Evolutionary conservation across 805 yeast species (phyloP).

Genomic region (Zygoascus biomembranicola): DNA sequence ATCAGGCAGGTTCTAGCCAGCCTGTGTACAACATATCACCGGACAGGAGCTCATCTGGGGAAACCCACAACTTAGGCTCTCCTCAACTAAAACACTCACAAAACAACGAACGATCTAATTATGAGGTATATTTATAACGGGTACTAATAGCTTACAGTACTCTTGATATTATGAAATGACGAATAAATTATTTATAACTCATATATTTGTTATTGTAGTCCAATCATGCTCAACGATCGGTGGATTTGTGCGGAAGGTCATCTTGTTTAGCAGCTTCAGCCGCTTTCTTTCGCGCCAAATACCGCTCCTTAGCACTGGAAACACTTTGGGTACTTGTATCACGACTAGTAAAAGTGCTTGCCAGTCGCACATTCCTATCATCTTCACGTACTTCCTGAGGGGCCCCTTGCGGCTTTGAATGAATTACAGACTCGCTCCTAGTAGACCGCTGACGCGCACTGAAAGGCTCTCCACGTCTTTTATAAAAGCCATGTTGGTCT

Average conservation of each 20-base stretch:
- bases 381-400: slow-evolving; percentile 6
- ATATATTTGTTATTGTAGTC: background rate
- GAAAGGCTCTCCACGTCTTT: background rate
- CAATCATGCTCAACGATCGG: background rate
- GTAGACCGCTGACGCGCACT: slow-evolving; percentile 1
- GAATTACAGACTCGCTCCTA: slow-evolving; percentile 5
- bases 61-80: background rate
- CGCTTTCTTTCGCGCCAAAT: slow-evolving; percentile 20
- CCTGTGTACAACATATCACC: background rate
- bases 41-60: background rate
- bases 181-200: background rate
- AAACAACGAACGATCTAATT: background rate
- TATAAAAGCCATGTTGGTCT: background rate
- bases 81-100: background rate
- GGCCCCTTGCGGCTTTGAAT: slow-evolving; percentile 7
- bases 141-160: background rate
- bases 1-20: background rate
- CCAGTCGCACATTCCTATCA: slow-evolving; percentile 5
- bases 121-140: background rate
- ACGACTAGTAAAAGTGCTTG: slow-evolving; percentile 7
- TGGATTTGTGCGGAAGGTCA: slow-evolving; percentile 4
- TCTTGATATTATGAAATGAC: background rate
- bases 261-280: slow-evolving; percentile 1
- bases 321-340: slow-evolving; percentile 11
- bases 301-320: slow-evolving; percentile 21